phyloP scores from a whole-genome alignment of 345 rosid species.

The Moringa oleifera region DNA sequence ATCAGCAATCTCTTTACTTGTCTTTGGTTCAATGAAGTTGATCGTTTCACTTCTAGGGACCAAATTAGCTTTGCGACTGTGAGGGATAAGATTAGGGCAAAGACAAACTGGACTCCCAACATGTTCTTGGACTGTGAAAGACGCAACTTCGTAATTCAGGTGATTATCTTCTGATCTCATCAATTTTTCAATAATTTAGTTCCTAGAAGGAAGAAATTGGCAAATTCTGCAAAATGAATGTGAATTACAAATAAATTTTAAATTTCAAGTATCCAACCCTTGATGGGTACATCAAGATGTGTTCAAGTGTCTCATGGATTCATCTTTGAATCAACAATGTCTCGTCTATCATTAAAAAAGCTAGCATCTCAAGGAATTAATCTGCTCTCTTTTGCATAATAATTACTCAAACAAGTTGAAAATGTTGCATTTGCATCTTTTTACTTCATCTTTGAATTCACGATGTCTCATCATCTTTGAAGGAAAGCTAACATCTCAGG shows the following conservation, averaged over 20 bases:
- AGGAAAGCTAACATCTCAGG: too few species aligned
- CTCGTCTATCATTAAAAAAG: too few species aligned
- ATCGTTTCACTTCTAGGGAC: constrained; percentile 94
- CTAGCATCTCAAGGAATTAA: too few species aligned
- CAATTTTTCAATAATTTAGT: neutral
- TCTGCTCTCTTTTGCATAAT: too few species aligned
- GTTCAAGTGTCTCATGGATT: too few species aligned
- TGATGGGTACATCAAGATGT: neutral
- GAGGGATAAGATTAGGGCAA: constrained; percentile 75
- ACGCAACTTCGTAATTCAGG: constrained; percentile 97
- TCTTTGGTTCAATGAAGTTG: constrained; percentile 98
- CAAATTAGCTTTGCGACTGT: constrained; percentile 93
- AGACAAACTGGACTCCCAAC: constrained; percentile 76
- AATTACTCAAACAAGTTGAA: too few species aligned
- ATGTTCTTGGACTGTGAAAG: constrained; percentile 98
- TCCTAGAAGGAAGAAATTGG: neutral
- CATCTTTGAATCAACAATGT: too few species aligned
- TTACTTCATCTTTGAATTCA: too few species aligned
- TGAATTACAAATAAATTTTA: neutral
- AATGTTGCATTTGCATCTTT: too few species aligned
- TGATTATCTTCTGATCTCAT: constrained; percentile 19
- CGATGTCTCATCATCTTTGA: too few species aligned
- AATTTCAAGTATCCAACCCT: neutral
- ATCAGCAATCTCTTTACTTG: constrained; percentile 88
- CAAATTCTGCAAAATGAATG: neutral